phyloP scores from a whole-genome alignment of 352 stramenopile species.

The Globisporangium parvum region DNA sequence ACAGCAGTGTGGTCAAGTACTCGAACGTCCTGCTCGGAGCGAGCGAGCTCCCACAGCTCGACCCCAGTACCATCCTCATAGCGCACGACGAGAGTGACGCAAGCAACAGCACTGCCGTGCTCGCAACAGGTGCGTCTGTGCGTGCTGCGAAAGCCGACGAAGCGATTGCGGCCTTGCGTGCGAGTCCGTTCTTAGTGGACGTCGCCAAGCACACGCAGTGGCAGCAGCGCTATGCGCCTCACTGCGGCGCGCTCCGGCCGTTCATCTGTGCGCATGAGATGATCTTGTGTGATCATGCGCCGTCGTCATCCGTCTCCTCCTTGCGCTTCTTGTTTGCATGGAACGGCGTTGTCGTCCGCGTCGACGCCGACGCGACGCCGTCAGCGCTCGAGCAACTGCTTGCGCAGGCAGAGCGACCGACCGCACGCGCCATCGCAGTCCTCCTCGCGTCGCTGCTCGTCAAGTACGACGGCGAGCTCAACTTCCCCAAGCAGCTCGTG shows the following conservation, averaged over 20 bases:
- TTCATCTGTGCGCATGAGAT: conserved; percentile 82
- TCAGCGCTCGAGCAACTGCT: conserved; percentile 35
- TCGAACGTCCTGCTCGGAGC: conserved; percentile 21
- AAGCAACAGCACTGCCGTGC: neutral
- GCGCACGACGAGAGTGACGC: neutral
- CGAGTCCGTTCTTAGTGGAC: conserved; percentile 62
- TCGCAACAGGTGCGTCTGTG: conserved; percentile 41
- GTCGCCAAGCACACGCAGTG: conserved; percentile 48
- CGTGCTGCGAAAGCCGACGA: conserved; percentile 31
- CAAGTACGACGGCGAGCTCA: conserved; percentile 35
- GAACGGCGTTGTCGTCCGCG: conserved; percentile 49
- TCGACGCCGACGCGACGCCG: conserved; percentile 49
- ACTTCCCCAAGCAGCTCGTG: conserved; percentile 65
- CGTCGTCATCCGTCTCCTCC: conserved; percentile 14
- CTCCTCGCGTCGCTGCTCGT: conserved; percentile 63
- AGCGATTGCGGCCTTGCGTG: conserved; percentile 35
- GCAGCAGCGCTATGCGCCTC: conserved; percentile 48
- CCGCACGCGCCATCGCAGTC: conserved; percentile 28
- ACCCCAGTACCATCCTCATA: neutral
- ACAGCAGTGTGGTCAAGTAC: conserved; percentile 26
- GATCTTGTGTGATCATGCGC: conserved; percentile 74
- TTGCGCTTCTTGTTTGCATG: conserved; percentile 62
- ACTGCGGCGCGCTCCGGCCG: conserved; percentile 48
- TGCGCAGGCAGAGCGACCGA: neutral
- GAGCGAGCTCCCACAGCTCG: conserved; percentile 1